A percentile compares a stretch with the other conserved stretches of the same genome.
phyloP scores from a whole-genome alignment of 164 flowering plant genomes.

The Buxus sempervirens region DNA sequence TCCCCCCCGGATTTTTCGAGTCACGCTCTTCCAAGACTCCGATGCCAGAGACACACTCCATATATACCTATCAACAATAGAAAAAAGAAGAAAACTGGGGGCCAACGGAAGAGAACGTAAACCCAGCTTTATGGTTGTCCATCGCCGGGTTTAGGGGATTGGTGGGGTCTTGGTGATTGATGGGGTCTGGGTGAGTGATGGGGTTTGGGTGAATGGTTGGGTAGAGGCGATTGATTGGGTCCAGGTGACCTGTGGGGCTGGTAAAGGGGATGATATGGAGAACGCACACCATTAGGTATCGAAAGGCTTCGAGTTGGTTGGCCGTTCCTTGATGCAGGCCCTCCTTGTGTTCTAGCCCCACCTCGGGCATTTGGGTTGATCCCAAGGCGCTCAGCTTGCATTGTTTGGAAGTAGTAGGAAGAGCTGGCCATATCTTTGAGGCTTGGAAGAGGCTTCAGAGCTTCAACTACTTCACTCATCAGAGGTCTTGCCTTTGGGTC shows the following conservation, averaged over 20 bases:
- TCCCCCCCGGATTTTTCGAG: no score
- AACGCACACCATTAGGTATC: slow-evolving; percentile 46
- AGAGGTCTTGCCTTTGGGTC: slow-evolving; percentile 51
- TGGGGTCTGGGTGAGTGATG: no score
- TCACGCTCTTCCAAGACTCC: background rate
- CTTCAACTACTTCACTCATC: slow-evolving; percentile 53
- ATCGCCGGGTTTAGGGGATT: slow-evolving; percentile 50
- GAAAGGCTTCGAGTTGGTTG: slow-evolving; percentile 55
- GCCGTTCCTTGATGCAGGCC: slow-evolving; percentile 38
- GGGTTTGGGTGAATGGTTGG: no score
- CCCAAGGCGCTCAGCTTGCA: slow-evolving; percentile 49
- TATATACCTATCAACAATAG: no score
- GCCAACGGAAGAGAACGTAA: slow-evolving; percentile 6
- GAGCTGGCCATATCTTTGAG: slow-evolving; percentile 71
- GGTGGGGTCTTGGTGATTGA: slow-evolving; percentile 14
- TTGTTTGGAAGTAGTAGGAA: slow-evolving; percentile 52
- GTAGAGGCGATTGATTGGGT: no score
- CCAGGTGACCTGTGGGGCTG: slow-evolving; percentile 41
- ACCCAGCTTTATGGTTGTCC: slow-evolving; percentile 27
- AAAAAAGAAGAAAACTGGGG: background rate
- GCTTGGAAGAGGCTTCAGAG: slow-evolving; percentile 37
- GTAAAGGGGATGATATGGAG: slow-evolving; percentile 44
- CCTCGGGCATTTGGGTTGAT: slow-evolving; percentile 34
- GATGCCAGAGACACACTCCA: background rate
- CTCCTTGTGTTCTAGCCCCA: slow-evolving; percentile 36